Base-by-base conservation (phyloP, 2,329 filamentous ascomycete species). In the Cylindrodendrum hubeiense region DNA sequence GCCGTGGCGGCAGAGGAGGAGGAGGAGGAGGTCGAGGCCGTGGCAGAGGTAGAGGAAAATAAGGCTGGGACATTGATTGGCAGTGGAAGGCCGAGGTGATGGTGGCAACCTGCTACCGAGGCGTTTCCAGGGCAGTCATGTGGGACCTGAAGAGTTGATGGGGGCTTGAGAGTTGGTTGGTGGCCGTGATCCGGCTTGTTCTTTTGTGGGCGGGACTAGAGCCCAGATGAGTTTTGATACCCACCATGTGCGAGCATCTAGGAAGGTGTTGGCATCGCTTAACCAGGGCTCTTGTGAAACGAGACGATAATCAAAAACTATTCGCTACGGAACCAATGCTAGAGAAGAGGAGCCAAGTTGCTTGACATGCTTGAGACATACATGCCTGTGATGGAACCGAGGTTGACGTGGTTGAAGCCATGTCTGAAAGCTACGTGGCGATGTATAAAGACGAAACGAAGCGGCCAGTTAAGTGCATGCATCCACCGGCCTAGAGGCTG, bases 31-130 rank as follows among this genome's bases (percentile, higher is more conserved):
- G 76, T 43, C 68, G 75, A 30, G 74, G 75, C 28, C 65, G 75
- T 28, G 76, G 77, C 19, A 71, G 75, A 72, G 71, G 75, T 7
- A 71, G 75, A 54, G 73, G 70, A 17, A 76, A 72, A 62, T 73
- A 71, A 57, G 57, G 59, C 39, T 62, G 28, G 39, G 26, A 41
- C 19, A 65, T 26, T 64, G 62, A 58, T 61, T 64, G 64, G 58
- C 47, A 41, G 3, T 56, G 34, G 37, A 47, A 46, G 50, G 26
- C 49, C 10, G 33, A 44, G n/a, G 28, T 21, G 34, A 30, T 37
- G 33, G 53, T 43, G 30, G 47, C 21, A 50, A 39, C 33, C 33
- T 52, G 47, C 54, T 13, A 50, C 49, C n/a, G 22, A 24, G 44
- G 44, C 37, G 49, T 44, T 46, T 56, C 39, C 37, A 54, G 60